phyloP scores from a whole-genome alignment of 2,329 filamentous ascomycete species.

The Colletotrichum neosansevieriae region DNA sequence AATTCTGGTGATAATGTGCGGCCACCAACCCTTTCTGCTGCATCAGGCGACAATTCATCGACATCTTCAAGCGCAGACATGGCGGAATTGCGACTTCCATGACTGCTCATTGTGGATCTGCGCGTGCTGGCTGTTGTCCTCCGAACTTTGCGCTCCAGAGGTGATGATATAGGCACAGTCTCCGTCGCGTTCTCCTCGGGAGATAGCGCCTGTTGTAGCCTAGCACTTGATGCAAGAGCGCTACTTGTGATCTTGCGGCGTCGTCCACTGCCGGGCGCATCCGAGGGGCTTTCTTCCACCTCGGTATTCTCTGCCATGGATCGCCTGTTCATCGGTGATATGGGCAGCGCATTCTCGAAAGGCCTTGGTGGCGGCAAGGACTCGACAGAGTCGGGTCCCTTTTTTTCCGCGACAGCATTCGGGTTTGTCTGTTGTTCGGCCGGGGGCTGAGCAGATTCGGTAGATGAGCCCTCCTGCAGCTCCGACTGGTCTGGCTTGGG shows the following conservation, averaged over 20 bases:
- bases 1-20: constrained; percentile 35
- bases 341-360: constrained; percentile 15
- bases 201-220: constrained; percentile 56
- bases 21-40: not conserved
- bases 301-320: constrained; percentile 51
- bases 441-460: constrained; percentile 42
- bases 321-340: constrained; percentile 24
- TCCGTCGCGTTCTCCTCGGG: constrained; percentile 46
- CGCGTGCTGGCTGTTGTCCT: constrained; percentile 49
- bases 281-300: constrained; percentile 64
- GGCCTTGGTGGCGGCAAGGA: constrained; percentile 35
- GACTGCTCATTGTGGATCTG: constrained; percentile 47
- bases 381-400: constrained; percentile 8
- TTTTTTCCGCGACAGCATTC: constrained; percentile 7
- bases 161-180: constrained; percentile 54
- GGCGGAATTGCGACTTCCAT: constrained; percentile 42
- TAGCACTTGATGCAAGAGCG: constrained; percentile 54
- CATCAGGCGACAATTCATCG: constrained; percentile 52
- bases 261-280: constrained; percentile 68
- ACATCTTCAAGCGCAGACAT: constrained; percentile 42
- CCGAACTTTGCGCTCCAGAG: constrained; percentile 56
- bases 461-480: constrained; percentile 47
- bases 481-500: constrained; percentile 45
- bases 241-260: constrained; percentile 55
- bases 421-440: constrained; percentile 40